phyloP scores from a whole-genome alignment of 2,329 filamentous ascomycete species.

The Dryadomyces sulphureus region DNA sequence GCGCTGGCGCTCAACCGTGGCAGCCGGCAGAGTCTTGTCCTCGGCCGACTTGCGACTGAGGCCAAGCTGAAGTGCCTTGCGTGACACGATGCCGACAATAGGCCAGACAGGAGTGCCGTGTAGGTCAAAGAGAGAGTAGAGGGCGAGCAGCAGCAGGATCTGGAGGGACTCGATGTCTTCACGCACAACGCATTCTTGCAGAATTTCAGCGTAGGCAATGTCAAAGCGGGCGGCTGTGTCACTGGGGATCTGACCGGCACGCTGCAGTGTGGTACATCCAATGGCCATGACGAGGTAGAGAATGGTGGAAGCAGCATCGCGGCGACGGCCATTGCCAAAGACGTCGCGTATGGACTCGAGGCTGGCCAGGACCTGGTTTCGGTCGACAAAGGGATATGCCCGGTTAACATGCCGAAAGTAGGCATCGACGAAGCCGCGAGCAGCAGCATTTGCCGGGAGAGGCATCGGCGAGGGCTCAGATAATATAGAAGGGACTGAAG shows the following conservation, averaged over 20 bases:
- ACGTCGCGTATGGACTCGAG: constrained; percentile 15
- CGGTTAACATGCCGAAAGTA: constrained; percentile 31
- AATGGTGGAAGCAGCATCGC: constrained; percentile 19
- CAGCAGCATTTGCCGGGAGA: constrained; percentile 13
- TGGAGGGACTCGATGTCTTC: constrained; percentile 23
- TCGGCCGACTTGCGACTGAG: constrained; percentile 13
- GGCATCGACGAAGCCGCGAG: constrained; percentile 23
- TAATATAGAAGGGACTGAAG: too few species aligned
- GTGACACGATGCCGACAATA: constrained; percentile 23
- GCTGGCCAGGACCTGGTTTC: constrained; percentile 18
- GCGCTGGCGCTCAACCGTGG: constrained; percentile 14
- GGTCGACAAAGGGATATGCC: constrained; percentile 29
- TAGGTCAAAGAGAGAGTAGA: constrained; percentile 29
- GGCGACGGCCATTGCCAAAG: constrained; percentile 5
- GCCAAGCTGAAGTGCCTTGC: constrained; percentile 24
- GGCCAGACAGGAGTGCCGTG: constrained; percentile 22
- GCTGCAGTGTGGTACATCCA: constrained; percentile 26
- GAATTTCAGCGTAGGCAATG: constrained; percentile 23
- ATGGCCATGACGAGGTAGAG: constrained; percentile 31
- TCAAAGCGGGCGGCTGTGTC: constrained; percentile 19
- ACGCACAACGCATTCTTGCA: constrained; percentile 23
- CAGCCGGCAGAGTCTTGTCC: not conserved
- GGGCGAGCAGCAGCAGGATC: constrained; percentile 24
- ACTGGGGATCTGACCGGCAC: constrained; percentile 24
- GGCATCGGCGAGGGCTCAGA: too few species aligned